Evolutionary conservation across 1,284 basidiomycete genomes (phyloP).

Genomic region (Ustilago bromivora): DNA sequence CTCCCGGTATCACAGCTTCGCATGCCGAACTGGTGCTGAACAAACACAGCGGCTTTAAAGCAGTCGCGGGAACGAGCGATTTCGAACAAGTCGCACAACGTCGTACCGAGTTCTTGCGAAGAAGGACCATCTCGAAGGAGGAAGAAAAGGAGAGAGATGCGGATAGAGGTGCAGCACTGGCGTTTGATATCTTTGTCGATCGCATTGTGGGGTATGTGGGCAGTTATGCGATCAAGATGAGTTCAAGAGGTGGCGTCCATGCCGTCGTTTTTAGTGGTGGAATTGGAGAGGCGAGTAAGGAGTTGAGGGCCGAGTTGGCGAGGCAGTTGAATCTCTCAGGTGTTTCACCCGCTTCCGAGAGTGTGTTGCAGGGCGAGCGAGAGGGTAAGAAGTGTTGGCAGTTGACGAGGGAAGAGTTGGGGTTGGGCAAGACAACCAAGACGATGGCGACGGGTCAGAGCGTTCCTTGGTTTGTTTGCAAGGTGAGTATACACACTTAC

Average conservation of each 20-base stretch:
- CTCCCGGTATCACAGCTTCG: slow-evolving; percentile 5
- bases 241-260: slow-evolving; percentile 21
- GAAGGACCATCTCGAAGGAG: not conserved
- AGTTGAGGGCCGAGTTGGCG: slow-evolving; percentile 9
- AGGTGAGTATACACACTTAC: slow-evolving; percentile 20
- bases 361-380: not conserved
- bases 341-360: slow-evolving; percentile 6
- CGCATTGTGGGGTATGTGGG: slow-evolving; percentile 37
- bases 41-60: slow-evolving; percentile 30
- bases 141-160: slow-evolving; percentile 12
- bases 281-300: slow-evolving; percentile 29
- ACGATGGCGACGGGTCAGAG: not conserved
- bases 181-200: slow-evolving; percentile 51
- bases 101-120: slow-evolving; percentile 3
- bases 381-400: slow-evolving; percentile 6
- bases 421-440: not conserved
- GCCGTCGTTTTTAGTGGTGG: slow-evolving; percentile 47
- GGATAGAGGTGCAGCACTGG: slow-evolving; percentile 12
- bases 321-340: slow-evolving; percentile 1
- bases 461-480: slow-evolving; percentile 37
- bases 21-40: slow-evolving; percentile 35
- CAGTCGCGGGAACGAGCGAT: slow-evolving; percentile 34
- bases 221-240: slow-evolving; percentile 35
- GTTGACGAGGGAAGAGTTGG: not conserved
- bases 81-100: slow-evolving; percentile 18